phyloP scores from a whole-genome alignment of 177 flowering plant genomes.

The Vitis hybrid region DNA sequence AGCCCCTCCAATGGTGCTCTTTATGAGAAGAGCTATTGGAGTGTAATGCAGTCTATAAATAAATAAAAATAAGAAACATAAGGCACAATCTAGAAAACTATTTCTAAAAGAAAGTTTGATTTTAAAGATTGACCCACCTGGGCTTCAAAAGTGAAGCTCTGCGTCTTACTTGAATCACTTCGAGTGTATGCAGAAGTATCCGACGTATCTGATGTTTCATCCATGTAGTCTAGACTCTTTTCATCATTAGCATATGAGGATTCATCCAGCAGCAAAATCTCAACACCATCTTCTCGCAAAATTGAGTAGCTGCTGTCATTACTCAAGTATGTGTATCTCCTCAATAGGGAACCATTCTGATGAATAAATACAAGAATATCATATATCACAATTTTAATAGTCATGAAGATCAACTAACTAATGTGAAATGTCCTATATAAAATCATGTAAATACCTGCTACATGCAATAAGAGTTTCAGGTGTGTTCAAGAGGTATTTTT shows the following conservation, averaged over 20 bases:
- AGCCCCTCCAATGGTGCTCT: too few relatives aligned
- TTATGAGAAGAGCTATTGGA: background rate
- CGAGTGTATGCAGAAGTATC: constrained; percentile 23
- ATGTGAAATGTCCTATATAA: background rate
- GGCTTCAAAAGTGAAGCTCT: constrained; percentile 84
- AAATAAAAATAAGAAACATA: background rate
- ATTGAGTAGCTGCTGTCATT: constrained; percentile 86
- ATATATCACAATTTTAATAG: background rate
- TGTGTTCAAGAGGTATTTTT: background rate
- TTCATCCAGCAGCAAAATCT: constrained; percentile 47
- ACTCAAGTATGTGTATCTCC: constrained; percentile 74
- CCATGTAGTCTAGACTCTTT: constrained; percentile 21
- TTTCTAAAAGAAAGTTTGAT: background rate
- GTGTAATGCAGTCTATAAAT: background rate
- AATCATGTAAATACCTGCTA: background rate
- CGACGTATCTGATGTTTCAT: constrained; percentile 32
- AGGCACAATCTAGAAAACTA: background rate
- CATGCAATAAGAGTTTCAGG: background rate
- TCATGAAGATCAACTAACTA: background rate
- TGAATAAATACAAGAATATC: constrained; percentile 7
- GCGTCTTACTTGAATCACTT: constrained; percentile 34
- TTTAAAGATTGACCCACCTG: constrained; percentile 50
- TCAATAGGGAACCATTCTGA: constrained; percentile 88
- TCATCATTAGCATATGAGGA: constrained; percentile 32
- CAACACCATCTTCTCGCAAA: constrained; percentile 80